Conservation (phyloP, 2,329 filamentous ascomycete species). For the Phoma sp. region DNA sequence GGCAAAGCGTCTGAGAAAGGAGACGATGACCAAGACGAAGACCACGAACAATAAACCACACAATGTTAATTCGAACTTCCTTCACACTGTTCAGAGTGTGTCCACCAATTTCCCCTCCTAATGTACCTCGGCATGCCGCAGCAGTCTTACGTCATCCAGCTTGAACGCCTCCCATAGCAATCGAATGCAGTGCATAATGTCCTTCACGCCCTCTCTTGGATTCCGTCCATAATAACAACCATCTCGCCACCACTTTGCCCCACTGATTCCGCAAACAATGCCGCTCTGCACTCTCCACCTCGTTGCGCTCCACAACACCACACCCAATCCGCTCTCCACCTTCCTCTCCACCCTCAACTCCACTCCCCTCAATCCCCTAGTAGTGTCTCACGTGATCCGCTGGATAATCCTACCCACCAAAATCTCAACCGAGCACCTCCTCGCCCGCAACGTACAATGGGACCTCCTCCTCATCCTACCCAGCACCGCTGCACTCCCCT, state of each 20-base stretch:
- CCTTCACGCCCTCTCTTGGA: background rate
- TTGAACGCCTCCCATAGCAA: background rate
- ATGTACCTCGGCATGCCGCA: conserved; percentile 28
- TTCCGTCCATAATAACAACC: background rate
- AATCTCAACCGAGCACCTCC: conserved; percentile 51
- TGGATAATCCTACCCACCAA: conserved; percentile 58
- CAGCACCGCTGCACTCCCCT: conserved; percentile 33
- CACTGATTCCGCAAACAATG: conserved; percentile 41
- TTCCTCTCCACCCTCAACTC: conserved; percentile 51
- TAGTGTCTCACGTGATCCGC: conserved; percentile 52
- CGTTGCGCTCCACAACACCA: conserved; percentile 49
- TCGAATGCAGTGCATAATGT: background rate
- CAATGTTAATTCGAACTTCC: background rate
- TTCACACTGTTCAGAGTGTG: background rate
- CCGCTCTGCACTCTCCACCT: conserved; percentile 58
- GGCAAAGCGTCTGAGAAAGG: conserved; percentile 22
- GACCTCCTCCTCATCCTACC: conserved; percentile 56
- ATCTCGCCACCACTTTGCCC: background rate
- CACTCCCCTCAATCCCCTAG: conserved; percentile 47
- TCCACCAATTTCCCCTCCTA: conserved; percentile 12
- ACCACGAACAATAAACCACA: conserved; percentile 10
- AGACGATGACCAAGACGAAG: conserved; percentile 34
- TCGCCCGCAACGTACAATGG: conserved; percentile 52
- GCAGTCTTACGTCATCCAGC: conserved; percentile 29
- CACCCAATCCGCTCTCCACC: conserved; percentile 36